Evolutionary conservation across 2,329 filamentous ascomycete genomes (phyloP), one percentile per base, ranked within the genome.

Genomic region (Cercospora sp.): DNA sequence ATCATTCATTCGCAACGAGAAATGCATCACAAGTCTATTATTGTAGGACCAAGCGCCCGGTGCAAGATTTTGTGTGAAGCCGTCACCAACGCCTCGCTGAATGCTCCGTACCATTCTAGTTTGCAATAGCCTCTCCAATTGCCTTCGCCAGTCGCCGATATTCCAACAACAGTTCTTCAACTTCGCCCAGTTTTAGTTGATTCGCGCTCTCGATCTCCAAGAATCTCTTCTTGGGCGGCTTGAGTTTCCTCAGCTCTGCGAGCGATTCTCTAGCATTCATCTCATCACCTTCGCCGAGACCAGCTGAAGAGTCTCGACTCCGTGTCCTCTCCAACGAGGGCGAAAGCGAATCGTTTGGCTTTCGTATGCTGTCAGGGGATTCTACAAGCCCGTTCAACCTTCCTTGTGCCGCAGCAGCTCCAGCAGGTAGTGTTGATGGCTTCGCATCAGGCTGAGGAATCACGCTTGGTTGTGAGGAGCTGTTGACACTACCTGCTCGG

Each of bases 151-250:
- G 73, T 63, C 83, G 74, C 64, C 74, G 71, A 71, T 79, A 79
- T 62, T 80, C 78, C 69, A 53, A 68, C 63, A 80, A 70, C 70
- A 80, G 69, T 71, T 85, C 83, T 45, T 85, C 82, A 4, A 85
- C 79, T 69, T 85, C 83, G 10, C 80, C 82, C 55, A 85, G 64
- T 74, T 78, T 82, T 70, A 85, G 69, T 12, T 84, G 82, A 49
- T 78, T 79, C 49, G 80, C 81, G 71, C 81, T 81, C 65, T 80
- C 80, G 2, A 81, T 79, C 26, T 85, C 82, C 67, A 85, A 59
- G 66, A 85, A 85, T 53, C 79, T 77, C 74, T 82, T 84, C 58
- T 80, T 74, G 1, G 83, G 83, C n/a, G 82, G 82, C 18, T 80
- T 76, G 26, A 82, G 80, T 71, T 81, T 83, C 70, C 77, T 79